Conservation (phyloP, 202 grass and related monocot species). For the Zizania palustris region DNA sequence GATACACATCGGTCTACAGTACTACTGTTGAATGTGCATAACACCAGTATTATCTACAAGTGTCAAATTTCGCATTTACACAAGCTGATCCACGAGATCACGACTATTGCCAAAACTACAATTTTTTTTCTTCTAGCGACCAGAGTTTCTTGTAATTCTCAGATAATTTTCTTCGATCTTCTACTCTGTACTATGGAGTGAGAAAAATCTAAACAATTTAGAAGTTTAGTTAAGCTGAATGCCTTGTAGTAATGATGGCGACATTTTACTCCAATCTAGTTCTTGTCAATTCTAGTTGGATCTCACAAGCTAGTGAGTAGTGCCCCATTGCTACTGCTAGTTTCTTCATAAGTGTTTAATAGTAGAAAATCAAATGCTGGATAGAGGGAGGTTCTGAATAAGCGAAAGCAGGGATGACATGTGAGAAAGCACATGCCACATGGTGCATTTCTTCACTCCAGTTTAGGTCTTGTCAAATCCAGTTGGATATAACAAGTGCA, state of each 20-base stretch:
- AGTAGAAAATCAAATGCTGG: neutral
- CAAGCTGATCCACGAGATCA: no score
- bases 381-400: neutral
- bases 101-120: no score
- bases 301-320: neutral
- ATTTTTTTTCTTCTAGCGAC: neutral
- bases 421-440: neutral
- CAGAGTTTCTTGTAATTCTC: neutral
- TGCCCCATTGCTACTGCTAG: neutral
- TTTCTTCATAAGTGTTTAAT: neutral
- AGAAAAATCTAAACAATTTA: neutral
- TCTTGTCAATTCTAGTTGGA: neutral
- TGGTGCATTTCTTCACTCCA: neutral
- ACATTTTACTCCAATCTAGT: neutral
- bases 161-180: conserved; percentile 11
- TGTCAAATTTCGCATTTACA: no score
- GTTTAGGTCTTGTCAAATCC: neutral
- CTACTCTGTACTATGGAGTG: neutral
- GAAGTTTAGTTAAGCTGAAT: conserved; percentile 18
- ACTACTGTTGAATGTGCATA: no score
- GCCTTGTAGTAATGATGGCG: neutral
- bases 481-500: neutral
- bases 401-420: neutral
- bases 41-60: no score
- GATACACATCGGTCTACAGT: no score